phyloP scores from a whole-genome alignment of 768 basidiomycete species.

The Dendrothele bispora region DNA sequence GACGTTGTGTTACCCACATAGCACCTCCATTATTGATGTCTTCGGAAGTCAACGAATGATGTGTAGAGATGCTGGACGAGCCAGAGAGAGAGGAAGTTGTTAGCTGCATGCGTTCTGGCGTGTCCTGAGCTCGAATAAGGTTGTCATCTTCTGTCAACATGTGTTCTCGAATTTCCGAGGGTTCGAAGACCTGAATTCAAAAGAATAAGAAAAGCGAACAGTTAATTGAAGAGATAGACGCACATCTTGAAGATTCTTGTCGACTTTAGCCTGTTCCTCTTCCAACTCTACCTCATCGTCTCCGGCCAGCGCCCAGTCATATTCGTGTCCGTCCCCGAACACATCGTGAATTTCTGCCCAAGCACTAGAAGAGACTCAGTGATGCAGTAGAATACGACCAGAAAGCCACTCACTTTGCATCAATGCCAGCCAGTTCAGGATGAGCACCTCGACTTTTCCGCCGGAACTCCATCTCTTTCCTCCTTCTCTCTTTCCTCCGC shows the following conservation, averaged over 20 bases:
- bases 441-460: constrained; percentile 62
- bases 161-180: constrained; percentile 88
- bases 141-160: constrained; percentile 94
- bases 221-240: constrained; percentile 14
- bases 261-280: constrained; percentile 55
- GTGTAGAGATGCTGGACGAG: constrained; percentile 57
- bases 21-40: constrained; percentile 76
- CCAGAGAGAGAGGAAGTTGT: constrained; percentile 80
- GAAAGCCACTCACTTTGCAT: constrained; percentile 64
- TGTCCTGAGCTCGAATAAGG: constrained; percentile 83
- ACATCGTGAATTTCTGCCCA: constrained; percentile 97
- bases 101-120: constrained; percentile 95
- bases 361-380: constrained; percentile 49
- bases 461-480: constrained; percentile 68
- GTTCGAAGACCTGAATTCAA: constrained; percentile 84
- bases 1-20: constrained; percentile 81
- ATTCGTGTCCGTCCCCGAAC: constrained; percentile 95
- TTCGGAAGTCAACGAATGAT: constrained; percentile 63
- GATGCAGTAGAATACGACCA: constrained; percentile 1
- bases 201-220: constrained; percentile 12
- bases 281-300: constrained; percentile 64
- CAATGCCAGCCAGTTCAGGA: constrained; percentile 76
- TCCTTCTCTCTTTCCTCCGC: constrained; percentile 60
- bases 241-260: constrained; percentile 87
- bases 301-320: constrained; percentile 89